phyloP scores from a whole-genome alignment of 192 early-diverging fungal species.

The Backusella australiensis region DNA sequence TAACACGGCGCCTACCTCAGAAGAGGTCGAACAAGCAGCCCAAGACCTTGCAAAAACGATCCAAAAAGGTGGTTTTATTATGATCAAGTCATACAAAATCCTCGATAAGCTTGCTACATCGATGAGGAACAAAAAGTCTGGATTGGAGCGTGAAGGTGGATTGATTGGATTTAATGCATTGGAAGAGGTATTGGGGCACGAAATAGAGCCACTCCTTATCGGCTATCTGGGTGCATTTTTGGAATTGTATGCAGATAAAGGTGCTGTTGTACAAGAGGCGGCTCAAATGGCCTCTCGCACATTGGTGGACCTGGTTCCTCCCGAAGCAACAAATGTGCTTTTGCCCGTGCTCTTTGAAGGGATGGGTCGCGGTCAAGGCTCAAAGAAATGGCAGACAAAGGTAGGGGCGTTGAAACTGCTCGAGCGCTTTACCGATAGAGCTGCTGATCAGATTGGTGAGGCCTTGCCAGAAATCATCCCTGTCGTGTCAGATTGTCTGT shows the following conservation, averaged over 20 bases:
- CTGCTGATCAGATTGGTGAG: constrained; percentile 47
- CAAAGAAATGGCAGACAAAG: constrained; percentile 80
- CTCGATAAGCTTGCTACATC: constrained; percentile 54
- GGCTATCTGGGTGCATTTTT: constrained; percentile 57
- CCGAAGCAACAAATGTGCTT: constrained; percentile 45
- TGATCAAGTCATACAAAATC: constrained; percentile 56
- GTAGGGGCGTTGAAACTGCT: constrained; percentile 48
- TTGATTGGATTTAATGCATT: constrained; percentile 61
- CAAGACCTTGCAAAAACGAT: constrained; percentile 43
- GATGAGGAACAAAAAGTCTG: constrained; percentile 66
- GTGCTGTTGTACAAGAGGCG: constrained; percentile 45
- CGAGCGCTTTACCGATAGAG: constrained; percentile 39
- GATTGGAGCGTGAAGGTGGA: constrained; percentile 60
- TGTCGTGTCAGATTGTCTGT: constrained; percentile 64
- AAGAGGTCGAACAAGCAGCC: constrained; percentile 53
- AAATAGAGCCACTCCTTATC: constrained; percentile 61
- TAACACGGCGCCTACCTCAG: constrained; percentile 47
- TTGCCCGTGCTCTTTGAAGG: constrained; percentile 63
- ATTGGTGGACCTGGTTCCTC: constrained; percentile 41
- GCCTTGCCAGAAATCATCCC: constrained; percentile 63
- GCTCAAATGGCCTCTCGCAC: constrained; percentile 40
- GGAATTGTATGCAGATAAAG: constrained; percentile 55
- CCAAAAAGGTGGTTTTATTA: constrained; percentile 49
- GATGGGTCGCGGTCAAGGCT: constrained; percentile 45
- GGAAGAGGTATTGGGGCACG: constrained; percentile 55